These are phyloP conservation scores for Globisporangium barbulae DNA, from an alignment of 352 stramenopile species.

Conservation along the genomic window DNA sequence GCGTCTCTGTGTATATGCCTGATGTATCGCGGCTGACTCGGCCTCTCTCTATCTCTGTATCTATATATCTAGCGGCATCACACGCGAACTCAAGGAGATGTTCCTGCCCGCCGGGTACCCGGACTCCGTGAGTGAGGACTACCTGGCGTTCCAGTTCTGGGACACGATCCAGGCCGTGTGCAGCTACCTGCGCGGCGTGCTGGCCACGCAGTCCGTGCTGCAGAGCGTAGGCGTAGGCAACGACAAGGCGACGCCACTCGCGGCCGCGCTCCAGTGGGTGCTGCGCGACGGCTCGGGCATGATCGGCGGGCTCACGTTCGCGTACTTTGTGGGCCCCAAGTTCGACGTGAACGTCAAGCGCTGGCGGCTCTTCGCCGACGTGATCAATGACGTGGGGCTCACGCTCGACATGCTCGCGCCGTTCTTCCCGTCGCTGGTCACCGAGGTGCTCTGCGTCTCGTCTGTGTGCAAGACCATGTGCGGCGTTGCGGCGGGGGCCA, in stretches of 20 bases:
- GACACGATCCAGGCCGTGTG: conserved; percentile 95
- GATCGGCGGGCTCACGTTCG: conserved; percentile 92
- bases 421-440: conserved; percentile 65
- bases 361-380: conserved; percentile 95
- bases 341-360: conserved; percentile 96
- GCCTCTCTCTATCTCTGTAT: background rate
- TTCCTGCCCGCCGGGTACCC: conserved; percentile 85
- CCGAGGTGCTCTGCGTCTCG: conserved; percentile 74
- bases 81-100: conserved; percentile 75
- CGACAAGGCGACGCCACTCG: conserved; percentile 67
- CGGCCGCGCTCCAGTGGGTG: conserved; percentile 77
- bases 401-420: conserved; percentile 86
- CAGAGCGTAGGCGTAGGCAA: conserved; percentile 92
- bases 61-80: conserved; percentile 23
- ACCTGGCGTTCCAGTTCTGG: conserved; percentile 95
- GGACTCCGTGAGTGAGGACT: conserved; percentile 86
- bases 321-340: conserved; percentile 84
- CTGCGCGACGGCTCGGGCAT: conserved; percentile 74
- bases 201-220: conserved; percentile 92
- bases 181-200: conserved; percentile 92
- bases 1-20: background rate
- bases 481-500: conserved; percentile 92
- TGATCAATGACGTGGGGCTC: conserved; percentile 95
- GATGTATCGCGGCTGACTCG: background rate
- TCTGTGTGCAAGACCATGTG: conserved; percentile 95